Conservation (phyloP, 2,329 filamentous ascomycete genomes). For the Cercospora canescens region DNA sequence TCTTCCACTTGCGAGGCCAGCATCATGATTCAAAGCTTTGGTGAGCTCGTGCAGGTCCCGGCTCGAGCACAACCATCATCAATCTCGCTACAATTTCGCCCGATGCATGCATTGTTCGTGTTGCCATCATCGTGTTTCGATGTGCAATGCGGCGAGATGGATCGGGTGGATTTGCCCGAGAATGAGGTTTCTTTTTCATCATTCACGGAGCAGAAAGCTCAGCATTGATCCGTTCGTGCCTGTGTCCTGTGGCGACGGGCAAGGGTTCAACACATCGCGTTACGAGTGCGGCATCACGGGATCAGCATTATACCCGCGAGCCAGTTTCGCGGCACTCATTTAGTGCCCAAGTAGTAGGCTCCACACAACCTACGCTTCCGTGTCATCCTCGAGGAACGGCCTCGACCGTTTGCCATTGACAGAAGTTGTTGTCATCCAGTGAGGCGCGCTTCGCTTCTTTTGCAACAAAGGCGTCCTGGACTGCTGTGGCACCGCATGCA, state of each 20-base stretch:
- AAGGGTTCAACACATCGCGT: constrained; percentile 10
- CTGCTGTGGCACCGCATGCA: constrained; percentile 5
- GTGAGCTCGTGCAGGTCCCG: constrained; percentile 4
- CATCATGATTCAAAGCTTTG: constrained; percentile 16
- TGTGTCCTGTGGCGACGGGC: constrained; percentile 3
- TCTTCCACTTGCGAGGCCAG: constrained; percentile 15
- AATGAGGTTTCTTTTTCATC: not conserved
- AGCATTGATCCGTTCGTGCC: not conserved
- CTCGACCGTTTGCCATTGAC: constrained; percentile 2
- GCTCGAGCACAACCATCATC: constrained; percentile 6
- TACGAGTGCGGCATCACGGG: constrained; percentile 8
- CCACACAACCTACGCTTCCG: not conserved
- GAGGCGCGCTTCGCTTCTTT: not conserved
- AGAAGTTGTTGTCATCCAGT: constrained; percentile 2
- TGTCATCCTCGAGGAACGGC: not conserved
- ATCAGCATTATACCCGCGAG: constrained; percentile 17
- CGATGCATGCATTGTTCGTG: constrained; percentile 10
- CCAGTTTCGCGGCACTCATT: constrained; percentile 12
- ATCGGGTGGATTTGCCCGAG: not conserved
- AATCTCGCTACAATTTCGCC: constrained; percentile 23
- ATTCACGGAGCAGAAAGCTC: not conserved
- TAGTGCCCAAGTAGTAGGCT: constrained; percentile 3
- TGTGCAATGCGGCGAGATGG: constrained; percentile 10
- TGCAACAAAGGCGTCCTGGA: not conserved
- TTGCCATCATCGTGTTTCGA: constrained; percentile 5